A percentile compares a stretch with the other conserved stretches of the same genome.
phyloP scores from a whole-genome alignment of 495 filamentous ascomycete species.

The Tuber borchii region DNA sequence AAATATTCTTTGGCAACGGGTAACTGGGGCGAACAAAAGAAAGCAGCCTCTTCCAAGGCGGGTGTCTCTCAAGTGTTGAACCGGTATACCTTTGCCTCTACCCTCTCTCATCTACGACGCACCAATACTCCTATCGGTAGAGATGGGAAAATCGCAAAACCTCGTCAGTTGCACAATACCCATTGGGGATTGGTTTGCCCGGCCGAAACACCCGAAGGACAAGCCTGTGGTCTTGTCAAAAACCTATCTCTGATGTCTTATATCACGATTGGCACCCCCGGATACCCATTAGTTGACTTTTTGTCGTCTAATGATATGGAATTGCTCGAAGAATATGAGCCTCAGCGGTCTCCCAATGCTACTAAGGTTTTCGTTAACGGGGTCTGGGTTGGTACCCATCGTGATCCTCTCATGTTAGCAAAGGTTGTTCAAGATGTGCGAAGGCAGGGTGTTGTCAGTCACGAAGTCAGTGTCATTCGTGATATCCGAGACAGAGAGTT shows the following conservation, averaged over 20 bases:
- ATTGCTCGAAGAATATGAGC: constrained; percentile 91
- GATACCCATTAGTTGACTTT: constrained; percentile 85
- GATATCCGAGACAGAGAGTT: constrained; percentile 96
- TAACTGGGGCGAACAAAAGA: constrained; percentile 99
- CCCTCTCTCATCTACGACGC: constrained; percentile 86
- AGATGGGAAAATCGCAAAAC: constrained; percentile 97
- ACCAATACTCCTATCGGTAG: constrained; percentile 97
- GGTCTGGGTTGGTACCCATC: constrained; percentile 90
- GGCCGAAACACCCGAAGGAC: constrained; percentile 95
- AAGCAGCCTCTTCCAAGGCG: constrained; percentile 84
- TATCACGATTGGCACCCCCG: constrained; percentile 85
- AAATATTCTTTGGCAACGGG: constrained; percentile 98
- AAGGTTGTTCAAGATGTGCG: constrained; percentile 68
- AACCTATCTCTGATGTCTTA: constrained; percentile 97
- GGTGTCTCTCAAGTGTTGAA: constrained; percentile 98
- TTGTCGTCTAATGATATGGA: constrained; percentile 94
- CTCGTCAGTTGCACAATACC: constrained; percentile 94
- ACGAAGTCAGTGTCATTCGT: constrained; percentile 85
- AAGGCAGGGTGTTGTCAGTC: constrained; percentile 62
- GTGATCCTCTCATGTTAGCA: constrained; percentile 74
- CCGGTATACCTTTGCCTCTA: constrained; percentile 94
- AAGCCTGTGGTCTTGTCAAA: constrained; percentile 97
- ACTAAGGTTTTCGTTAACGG: constrained; percentile 98
- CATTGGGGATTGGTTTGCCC: constrained; percentile 98
- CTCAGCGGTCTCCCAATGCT: constrained; percentile 75